These are phyloP conservation scores for Fusarium lyarnte DNA, from an alignment of 2,329 filamentous ascomycete species.

Conservation along the genomic window DNA sequence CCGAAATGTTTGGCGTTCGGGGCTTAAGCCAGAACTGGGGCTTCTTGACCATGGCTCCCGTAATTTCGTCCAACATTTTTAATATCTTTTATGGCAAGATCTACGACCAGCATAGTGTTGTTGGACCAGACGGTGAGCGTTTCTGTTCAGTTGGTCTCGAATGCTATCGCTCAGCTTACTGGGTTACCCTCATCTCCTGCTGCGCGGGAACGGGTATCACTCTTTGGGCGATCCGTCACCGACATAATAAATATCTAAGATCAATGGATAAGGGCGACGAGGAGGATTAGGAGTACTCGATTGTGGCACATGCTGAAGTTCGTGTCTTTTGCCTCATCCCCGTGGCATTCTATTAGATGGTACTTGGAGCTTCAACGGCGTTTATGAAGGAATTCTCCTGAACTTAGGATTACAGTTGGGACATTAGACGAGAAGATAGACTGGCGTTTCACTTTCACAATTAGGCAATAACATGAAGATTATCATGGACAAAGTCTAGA, in stretches of 20 bases:
- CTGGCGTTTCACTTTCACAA: neutral
- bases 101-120: conserved; percentile 81
- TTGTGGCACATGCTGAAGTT: neutral
- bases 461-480: neutral
- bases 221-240: conserved; percentile 74
- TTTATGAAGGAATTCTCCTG: neutral
- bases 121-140: conserved; percentile 74
- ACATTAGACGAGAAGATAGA: conserved; percentile 7
- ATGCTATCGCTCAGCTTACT: conserved; percentile 86
- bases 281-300: conserved; percentile 45
- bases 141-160: conserved; percentile 79
- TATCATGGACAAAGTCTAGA: conserved; percentile 19
- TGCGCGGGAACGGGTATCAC: conserved; percentile 74
- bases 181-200: conserved; percentile 78
- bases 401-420: neutral
- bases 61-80: conserved; percentile 89
- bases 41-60: conserved; percentile 88
- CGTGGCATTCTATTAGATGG: neutral
- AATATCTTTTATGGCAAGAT: conserved; percentile 89
- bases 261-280: conserved; percentile 52
- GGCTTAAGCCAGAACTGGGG: conserved; percentile 97
- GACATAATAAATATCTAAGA: conserved; percentile 54
- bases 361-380: neutral
- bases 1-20: conserved; percentile 89
- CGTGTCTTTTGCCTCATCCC: neutral